Evolutionary conservation across 164 flowering plant species (phyloP), one percentile per base, ranked within the genome.

Genomic region (Umbellularia californica): DNA sequence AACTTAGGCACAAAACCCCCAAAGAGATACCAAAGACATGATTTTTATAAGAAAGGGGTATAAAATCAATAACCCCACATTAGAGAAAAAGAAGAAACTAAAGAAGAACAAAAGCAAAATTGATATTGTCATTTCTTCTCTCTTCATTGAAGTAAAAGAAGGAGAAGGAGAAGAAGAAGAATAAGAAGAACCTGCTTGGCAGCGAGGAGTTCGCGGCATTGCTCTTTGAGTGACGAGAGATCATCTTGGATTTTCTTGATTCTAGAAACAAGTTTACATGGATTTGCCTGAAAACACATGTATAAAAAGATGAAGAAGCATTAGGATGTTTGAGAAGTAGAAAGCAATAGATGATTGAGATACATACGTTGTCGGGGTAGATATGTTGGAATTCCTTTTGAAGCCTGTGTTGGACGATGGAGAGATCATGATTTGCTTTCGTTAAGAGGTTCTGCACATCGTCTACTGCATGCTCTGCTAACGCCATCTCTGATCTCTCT

Each of bases 151-250:
- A 30, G 4, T 30, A 30, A 30, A 28, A 30, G 33, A 30, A 28
- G 5, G 30, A 52, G 33, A 63, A 0, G 17, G 71, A 23, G n/a
- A 17, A 55, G 60, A 55, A 55, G 60, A 55, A 55, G 60, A 55
- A n/a, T n/a, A n/a, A n/a, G n/a, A n/a, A 25, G 19, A 24, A 92
- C 98, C 97, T 91, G 98, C 66, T 94, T 92, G 28, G 97, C 97
- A 0, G 92, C 73, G 19, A 94, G 89, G 52, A 94, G 89, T 67
- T 89, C 88, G 27, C 88, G 86, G 77, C 95, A 91, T 74, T 92
- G 89, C 17, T 84, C 88, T 77, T 87, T 84, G 77, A 92, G 69
- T 12, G 78, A 72, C 9, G 83, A 72, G 28, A 94, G 70, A 24
- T 94, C 98, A 13, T 86, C 97, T 78, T 92, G 90, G 24, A 91